These are phyloP conservation scores for Begonia loranthoides DNA, from an alignment of 306 rosid species.

Conservation along the genomic window DNA sequence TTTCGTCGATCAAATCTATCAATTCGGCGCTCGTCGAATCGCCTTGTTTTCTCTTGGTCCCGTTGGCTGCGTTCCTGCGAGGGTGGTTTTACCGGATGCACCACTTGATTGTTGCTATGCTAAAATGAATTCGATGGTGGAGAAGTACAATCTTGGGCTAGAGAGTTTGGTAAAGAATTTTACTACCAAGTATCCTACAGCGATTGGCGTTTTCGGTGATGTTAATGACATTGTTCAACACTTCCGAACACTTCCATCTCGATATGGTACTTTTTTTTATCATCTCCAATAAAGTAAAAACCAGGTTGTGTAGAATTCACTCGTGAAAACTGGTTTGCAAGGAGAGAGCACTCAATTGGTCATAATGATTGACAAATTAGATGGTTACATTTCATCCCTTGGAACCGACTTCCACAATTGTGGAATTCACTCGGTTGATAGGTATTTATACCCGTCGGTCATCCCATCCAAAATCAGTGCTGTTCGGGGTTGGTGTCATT, in stretches of 20 bases:
- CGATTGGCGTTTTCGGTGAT: conserved; percentile 15
- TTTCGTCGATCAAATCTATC: conserved; percentile 12
- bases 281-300: too few species aligned
- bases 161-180: conserved; percentile 8
- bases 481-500: too few species aligned
- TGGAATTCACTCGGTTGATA: too few species aligned
- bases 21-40: conserved; percentile 15
- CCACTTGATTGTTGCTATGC: conserved; percentile 14
- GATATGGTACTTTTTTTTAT: conserved; percentile 11
- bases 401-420: too few species aligned
- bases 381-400: too few species aligned
- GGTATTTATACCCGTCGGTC: too few species aligned
- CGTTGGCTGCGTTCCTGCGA: conserved; percentile 25
- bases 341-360: too few species aligned
- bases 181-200: conserved; percentile 4
- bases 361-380: too few species aligned
- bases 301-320: too few species aligned
- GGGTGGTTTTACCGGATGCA: conserved; percentile 15
- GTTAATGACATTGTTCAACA: conserved; percentile 15
- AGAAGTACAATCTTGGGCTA: conserved; percentile 21
- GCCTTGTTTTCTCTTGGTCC: conserved; percentile 21
- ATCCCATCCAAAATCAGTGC: too few species aligned
- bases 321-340: too few species aligned
- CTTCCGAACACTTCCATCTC: conserved; percentile 11
- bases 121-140: conserved; percentile 16